These are phyloP conservation scores for Zanthoxylum bungeanum DNA, from an alignment of 345 rosid genomes.

Conservation along the genomic window DNA sequence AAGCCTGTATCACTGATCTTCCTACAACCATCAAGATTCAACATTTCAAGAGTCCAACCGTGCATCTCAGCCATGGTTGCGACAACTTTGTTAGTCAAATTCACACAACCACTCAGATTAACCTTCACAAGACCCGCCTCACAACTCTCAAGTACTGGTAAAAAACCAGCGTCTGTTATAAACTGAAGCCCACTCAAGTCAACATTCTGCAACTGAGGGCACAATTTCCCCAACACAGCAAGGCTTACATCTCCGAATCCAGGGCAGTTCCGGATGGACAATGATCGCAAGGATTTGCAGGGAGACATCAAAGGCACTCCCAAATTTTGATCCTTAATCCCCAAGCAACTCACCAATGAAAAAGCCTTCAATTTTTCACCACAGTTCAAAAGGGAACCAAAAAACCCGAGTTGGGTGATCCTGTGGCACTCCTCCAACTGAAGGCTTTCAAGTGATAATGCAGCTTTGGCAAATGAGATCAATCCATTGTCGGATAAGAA, in stretches of 20 bases:
- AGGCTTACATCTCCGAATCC: slow-evolving; percentile 77
- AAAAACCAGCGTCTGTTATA: slow-evolving; percentile 69
- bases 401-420: slow-evolving; percentile 82
- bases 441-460: slow-evolving; percentile 67
- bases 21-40: slow-evolving; percentile 74
- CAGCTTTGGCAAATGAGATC: slow-evolving; percentile 63
- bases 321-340: slow-evolving; percentile 53
- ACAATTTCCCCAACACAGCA: slow-evolving; percentile 63
- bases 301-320: slow-evolving; percentile 36
- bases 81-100: slow-evolving; percentile 61
- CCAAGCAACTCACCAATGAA: slow-evolving; percentile 66
- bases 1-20: slow-evolving; percentile 63
- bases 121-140: slow-evolving; percentile 72
- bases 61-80: slow-evolving; percentile 54
- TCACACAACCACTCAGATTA: slow-evolving; percentile 68
- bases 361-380: slow-evolving; percentile 65
- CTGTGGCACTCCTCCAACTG: slow-evolving; percentile 94
- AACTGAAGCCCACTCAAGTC: slow-evolving; percentile 68
- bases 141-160: slow-evolving; percentile 53
- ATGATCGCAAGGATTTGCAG: slow-evolving; percentile 52
- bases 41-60: slow-evolving; percentile 67
- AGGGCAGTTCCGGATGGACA: slow-evolving; percentile 73
- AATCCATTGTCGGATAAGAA: slow-evolving; percentile 77
- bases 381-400: slow-evolving; percentile 71
- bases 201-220: slow-evolving; percentile 65